These are phyloP conservation scores for Wickerhamomyces chaumierensis DNA, from an alignment of 805 yeast species.

Conservation along the genomic window DNA sequence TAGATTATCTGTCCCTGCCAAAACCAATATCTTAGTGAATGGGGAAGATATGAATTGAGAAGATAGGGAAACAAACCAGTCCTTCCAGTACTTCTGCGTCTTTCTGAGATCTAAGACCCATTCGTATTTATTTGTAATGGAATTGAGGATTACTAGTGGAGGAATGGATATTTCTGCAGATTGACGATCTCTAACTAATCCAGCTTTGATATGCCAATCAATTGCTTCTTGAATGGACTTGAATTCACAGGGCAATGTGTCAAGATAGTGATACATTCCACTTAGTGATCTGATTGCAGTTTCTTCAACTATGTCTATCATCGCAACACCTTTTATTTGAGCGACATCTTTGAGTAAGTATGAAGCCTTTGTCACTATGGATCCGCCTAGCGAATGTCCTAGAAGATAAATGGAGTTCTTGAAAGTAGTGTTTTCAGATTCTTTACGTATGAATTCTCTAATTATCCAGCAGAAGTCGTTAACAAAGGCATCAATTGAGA, in stretches of 20 bases:
- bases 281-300: constrained; percentile 65
- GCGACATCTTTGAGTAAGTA: constrained; percentile 12
- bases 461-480: constrained; percentile 47
- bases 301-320: constrained; percentile 92
- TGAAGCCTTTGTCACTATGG: constrained; percentile 54
- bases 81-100: constrained; percentile 64
- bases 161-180: constrained; percentile 80
- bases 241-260: constrained; percentile 55
- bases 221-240: constrained; percentile 45
- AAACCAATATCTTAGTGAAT: constrained; percentile 57
- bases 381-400: constrained; percentile 93
- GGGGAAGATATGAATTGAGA: constrained; percentile 33
- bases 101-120: constrained; percentile 59
- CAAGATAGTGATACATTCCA: constrained; percentile 57
- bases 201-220: constrained; percentile 65
- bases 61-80: constrained; percentile 76
- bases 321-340: constrained; percentile 51
- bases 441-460: constrained; percentile 23
- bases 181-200: constrained; percentile 37
- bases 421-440: constrained; percentile 6
- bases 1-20: constrained; percentile 83
- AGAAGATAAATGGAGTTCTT: constrained; percentile 43
- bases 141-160: constrained; percentile 31
- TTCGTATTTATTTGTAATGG: constrained; percentile 16
- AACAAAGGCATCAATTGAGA: constrained; percentile 38